Evolutionary conservation across 2,329 filamentous ascomycete genomes (phyloP), one percentile per base, ranked within the genome.

Genomic region (Penicillium sp.): DNA sequence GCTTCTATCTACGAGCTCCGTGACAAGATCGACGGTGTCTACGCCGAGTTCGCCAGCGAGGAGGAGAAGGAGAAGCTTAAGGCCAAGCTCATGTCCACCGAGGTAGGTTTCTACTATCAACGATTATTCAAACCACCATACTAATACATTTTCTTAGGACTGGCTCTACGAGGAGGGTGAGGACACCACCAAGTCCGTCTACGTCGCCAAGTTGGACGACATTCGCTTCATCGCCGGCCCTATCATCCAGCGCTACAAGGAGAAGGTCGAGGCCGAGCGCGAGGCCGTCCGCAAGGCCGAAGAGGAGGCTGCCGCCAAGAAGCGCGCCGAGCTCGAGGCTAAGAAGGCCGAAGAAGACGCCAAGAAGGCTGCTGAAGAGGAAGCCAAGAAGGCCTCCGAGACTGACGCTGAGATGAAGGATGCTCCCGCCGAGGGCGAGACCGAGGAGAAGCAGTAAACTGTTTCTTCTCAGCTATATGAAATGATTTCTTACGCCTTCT

Each of bases 141-240:
- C 63, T 57, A 49, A 38, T 14, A 2, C 8, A 38, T 12, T 8
- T 19, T 36, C 2, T 10, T 57, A 97, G 92, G 91, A 99, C 69
- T 99, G 93, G 93, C 80, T 99, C 54, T 97, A 97, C 73, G 92
- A 96, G 46, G 93, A 97, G 48, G 93, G 93, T 53, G 91, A 96
- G 57, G 93, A 99, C 71, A 83, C 90, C 59, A 87, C 87, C 65
- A 97, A 97, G 80, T 90, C 88, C 46, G 82, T 93, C 65, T 99
- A 99, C 75, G 77, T 95, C 54, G 82, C 89, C 75, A 99, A 97
- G 83, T 86, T 93, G 72, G 93, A 97, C 56, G 93, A 99, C 73
- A 90, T 99, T 71, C 88, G 89, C 61, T 83, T 88, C 60, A 81
- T 95, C 64, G 88, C 90, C 39, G 93, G 91, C 13, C 92, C 93